phyloP scores from a whole-genome alignment of 768 basidiomycete genomes.

The Rhodotorula graminis region DNA sequence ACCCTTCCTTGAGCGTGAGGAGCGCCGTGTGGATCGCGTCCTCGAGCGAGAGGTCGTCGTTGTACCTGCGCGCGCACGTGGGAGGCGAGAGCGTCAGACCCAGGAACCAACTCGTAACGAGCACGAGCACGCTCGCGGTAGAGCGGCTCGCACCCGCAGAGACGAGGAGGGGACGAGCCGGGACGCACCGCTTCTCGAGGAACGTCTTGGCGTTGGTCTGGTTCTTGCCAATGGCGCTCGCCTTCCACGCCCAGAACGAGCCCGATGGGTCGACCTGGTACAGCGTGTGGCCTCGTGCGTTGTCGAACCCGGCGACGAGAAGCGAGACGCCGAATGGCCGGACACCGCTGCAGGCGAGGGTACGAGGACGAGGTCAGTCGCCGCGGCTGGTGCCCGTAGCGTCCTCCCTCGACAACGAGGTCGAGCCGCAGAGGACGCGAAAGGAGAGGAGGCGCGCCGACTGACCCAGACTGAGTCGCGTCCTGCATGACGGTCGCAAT shows the following conservation, averaged over 20 bases:
- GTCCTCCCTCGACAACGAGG: no score
- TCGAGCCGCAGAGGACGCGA: not conserved
- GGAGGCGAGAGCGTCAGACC: no score
- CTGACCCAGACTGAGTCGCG: slow-evolving; percentile 95
- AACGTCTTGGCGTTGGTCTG: slow-evolving; percentile 99
- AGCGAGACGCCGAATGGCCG: slow-evolving; percentile 98
- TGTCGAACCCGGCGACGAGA: slow-evolving; percentile 94
- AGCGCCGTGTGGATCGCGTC: slow-evolving; percentile 99
- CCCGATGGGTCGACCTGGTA: slow-evolving; percentile 99
- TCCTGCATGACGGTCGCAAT: slow-evolving; percentile 98
- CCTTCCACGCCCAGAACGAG: slow-evolving; percentile 99
- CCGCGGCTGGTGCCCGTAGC: no score
- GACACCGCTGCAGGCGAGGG: slow-evolving; percentile 66
- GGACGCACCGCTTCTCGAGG: slow-evolving; percentile 84
- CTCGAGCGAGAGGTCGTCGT: slow-evolving; percentile 88
- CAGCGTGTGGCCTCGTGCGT: slow-evolving; percentile 86
- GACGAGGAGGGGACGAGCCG: slow-evolving; percentile 26
- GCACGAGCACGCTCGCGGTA: slow-evolving; percentile 26
- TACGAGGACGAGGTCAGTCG: not conserved
- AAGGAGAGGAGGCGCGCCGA: slow-evolving; percentile 30
- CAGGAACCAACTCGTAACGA: no score
- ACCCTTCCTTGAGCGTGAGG: slow-evolving; percentile 94
- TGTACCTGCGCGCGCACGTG: not conserved
- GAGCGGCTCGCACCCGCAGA: no score
- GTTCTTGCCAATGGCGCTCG: slow-evolving; percentile 98